Evolutionary conservation across 257 asterid genomes (phyloP), one percentile per base, ranked within the genome.

Genomic region (Penstemon barbatus): DNA sequence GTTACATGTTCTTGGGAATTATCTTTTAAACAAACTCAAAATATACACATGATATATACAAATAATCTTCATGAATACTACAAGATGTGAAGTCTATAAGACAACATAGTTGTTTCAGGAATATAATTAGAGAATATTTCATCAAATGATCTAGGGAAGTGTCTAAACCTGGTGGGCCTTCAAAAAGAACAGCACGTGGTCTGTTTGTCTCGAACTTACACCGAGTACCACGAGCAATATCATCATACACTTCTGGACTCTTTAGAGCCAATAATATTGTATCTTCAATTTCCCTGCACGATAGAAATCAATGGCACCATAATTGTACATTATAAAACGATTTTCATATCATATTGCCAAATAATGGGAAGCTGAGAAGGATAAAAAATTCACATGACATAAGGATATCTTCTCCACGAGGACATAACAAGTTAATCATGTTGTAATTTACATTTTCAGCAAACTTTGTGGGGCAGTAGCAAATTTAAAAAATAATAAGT

Each of bases 81-180:
- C 12, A 39, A 58, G 18, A 60, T 41, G 45, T 41, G 3, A 59
- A 60, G 1, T 40, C 48, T 19, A 40, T 40, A 6, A n/a, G 9
- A 49, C 4, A 49, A 13, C 4, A 46, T 12, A 4, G 52, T 12
- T 12, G 8, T 7, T 12, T 9, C 11, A 3, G 52, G 52, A 46
- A 46, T 46, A 46, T 46, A 46, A 49, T 49, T 15, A 49, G 6
- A 49, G 4, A 49, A 0, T 3, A 3, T 55, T 18, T 45, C 4
- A 43, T 71, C 18, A n/a, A 63, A 53, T 42, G 56, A 63, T 63
- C 44, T 43, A 72, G 63, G 13, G 15, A 68, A 74, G 75, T 66
- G 58, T 49, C 52, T 82, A 78, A 58, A 93, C 98, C 99, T 86
- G 99, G 97, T 69, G 99, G 99, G 68, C 99, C 99, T 87, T 94